These are phyloP conservation scores for Usnea hakonensis DNA, from an alignment of 495 filamentous ascomycete species.

Conservation along the genomic window DNA sequence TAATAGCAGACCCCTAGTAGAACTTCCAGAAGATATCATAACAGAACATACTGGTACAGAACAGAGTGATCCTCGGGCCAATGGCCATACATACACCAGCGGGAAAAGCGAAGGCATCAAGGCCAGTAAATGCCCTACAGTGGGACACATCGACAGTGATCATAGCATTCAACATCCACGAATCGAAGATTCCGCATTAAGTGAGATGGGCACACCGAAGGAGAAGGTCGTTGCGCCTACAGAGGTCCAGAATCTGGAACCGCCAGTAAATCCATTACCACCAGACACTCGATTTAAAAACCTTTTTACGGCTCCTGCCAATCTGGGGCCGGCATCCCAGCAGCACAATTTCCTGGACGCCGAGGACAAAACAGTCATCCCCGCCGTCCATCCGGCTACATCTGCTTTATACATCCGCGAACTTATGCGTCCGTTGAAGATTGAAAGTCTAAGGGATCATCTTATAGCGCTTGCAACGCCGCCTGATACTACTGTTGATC, in stretches of 20 bases:
- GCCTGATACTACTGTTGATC: conserved; percentile 40
- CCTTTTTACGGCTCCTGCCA: conserved; percentile 38
- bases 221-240: not conserved
- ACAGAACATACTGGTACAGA: conserved; percentile 4
- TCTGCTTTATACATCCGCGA: conserved; percentile 83
- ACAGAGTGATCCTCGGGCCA: conserved; percentile 6
- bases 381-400: conserved; percentile 77
- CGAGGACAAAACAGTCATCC: conserved; percentile 45
- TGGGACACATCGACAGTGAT: not conserved
- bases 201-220: not conserved
- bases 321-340: conserved; percentile 12
- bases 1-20: conserved; percentile 26
- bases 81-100: not conserved
- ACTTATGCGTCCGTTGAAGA: conserved; percentile 79
- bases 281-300: conserved; percentile 47
- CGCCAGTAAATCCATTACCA: conserved; percentile 8
- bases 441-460: conserved; percentile 53
- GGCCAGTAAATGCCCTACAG: not conserved
- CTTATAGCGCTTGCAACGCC: conserved; percentile 59
- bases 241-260: conserved; percentile 9
- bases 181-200: not conserved
- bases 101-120: not conserved
- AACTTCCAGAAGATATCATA: conserved; percentile 28
- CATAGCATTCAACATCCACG: not conserved
- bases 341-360: conserved; percentile 23